Percentiles rank a stretch among this genome's conserved stretches.
Conservation (phyloP, 176 grass and related monocot genomes). For the Lolium perenne region DNA sequence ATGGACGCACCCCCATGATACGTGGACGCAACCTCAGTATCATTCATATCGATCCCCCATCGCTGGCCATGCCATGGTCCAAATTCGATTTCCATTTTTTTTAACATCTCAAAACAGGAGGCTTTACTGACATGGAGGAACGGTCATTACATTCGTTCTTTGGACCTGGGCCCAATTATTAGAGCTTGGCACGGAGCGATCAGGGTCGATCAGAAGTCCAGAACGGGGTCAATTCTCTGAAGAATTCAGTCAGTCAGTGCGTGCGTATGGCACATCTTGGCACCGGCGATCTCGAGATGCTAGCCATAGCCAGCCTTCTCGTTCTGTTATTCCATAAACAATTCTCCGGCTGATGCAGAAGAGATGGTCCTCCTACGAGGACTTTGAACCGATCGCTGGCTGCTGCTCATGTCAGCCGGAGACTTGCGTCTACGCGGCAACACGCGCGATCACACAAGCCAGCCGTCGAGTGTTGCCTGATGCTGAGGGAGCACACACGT, state of each 20-base stretch:
- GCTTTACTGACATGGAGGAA: not conserved
- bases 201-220: not conserved
- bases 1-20: constrained; percentile 19
- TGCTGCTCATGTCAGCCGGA: constrained; percentile 47
- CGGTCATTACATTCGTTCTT: not conserved
- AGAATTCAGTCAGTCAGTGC: constrained; percentile 36
- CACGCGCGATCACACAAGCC: not conserved
- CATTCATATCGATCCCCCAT: not conserved
- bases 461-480: constrained; percentile 31
- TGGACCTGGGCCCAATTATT: not conserved
- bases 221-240: constrained; percentile 23
- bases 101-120: not conserved
- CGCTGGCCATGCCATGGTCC: too few relatives aligned
- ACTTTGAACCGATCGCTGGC: constrained; percentile 30
- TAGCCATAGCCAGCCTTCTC: constrained; percentile 44
- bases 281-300: constrained; percentile 55
- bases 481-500: constrained; percentile 17
- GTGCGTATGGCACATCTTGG: constrained; percentile 32
- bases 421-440: constrained; percentile 35
- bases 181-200: not conserved
- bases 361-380: constrained; percentile 28
- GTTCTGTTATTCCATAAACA: not conserved
- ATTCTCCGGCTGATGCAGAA: constrained; percentile 25
- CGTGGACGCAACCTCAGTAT: constrained; percentile 12
- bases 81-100: not conserved